A percentile compares a stretch with the other conserved stretches of the same genome.
phyloP scores from a whole-genome alignment of 2,329 filamentous ascomycete genomes.

The Elsinoe necatrix region DNA sequence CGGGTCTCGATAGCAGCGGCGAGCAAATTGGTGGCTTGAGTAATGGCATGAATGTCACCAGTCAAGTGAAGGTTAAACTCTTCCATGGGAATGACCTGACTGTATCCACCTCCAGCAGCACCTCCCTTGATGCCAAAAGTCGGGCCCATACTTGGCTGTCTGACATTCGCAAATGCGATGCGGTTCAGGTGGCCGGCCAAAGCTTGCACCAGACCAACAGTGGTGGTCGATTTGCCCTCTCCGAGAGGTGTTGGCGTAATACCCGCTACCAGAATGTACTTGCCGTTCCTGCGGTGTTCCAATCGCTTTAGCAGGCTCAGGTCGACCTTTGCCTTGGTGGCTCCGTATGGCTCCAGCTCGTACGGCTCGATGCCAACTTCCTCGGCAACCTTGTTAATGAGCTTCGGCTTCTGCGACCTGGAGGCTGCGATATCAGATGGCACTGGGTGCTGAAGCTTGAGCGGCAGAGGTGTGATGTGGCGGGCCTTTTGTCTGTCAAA shows the following conservation, averaged over 20 bases:
- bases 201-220: constrained; percentile 88
- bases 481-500: constrained; percentile 77
- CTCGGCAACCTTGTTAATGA: constrained; percentile 71
- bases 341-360: constrained; percentile 89
- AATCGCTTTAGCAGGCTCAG: constrained; percentile 73
- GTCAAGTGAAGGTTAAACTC: constrained; percentile 98
- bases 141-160: constrained; percentile 92
- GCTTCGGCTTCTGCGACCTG: constrained; percentile 81
- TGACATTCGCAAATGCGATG: constrained; percentile 89
- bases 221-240: constrained; percentile 97
- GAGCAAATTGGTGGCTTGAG: constrained; percentile 91
- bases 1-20: constrained; percentile 94
- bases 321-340: constrained; percentile 93
- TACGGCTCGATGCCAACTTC: constrained; percentile 83
- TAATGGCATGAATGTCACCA: constrained; percentile 95
- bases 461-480: constrained; percentile 69
- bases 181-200: constrained; percentile 80
- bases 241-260: constrained; percentile 95
- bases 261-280: constrained; percentile 86
- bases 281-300: constrained; percentile 76
- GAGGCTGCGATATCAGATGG: constrained; percentile 96
- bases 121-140: constrained; percentile 99
- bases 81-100: constrained; percentile 98
- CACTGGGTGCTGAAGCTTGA: constrained; percentile 71
- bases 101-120: constrained; percentile 94